These are phyloP conservation scores for Geosmithia flava DNA, from an alignment of 2,329 filamentous ascomycete species.

Conservation along the genomic window DNA sequence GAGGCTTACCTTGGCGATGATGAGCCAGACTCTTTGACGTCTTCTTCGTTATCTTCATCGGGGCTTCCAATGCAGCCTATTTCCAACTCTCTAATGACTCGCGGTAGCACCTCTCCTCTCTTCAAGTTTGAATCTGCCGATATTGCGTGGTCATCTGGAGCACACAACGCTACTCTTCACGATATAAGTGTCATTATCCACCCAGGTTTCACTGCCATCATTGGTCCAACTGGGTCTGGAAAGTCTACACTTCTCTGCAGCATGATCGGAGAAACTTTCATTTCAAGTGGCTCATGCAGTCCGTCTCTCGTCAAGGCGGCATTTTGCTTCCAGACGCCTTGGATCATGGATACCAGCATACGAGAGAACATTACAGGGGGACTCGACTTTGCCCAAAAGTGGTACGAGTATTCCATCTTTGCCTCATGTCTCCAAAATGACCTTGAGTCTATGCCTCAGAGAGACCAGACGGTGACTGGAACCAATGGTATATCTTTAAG, in stretches of 20 bases:
- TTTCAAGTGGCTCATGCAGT: constrained; percentile 11
- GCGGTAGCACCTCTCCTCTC: no score
- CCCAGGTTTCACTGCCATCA: constrained; percentile 15
- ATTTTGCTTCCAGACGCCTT: constrained; percentile 13
- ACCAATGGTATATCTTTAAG: constrained; percentile 22
- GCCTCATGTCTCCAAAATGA: constrained; percentile 11
- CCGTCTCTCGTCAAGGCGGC: constrained; percentile 7
- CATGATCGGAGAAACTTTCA: constrained; percentile 15
- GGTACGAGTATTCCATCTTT: constrained; percentile 15
- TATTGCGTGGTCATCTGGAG: no score
- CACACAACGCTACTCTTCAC: no score
- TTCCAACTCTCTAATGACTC: no score
- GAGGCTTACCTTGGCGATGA: no score
- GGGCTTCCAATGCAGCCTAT: no score
- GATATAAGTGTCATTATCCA: no score
- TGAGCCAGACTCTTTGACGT: no score
- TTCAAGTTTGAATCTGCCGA: no score
- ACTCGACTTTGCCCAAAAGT: constrained; percentile 9
- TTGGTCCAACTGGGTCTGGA: constrained; percentile 22
- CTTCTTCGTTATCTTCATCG: no score
- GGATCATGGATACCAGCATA: constrained; percentile 16
- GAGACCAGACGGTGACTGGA: constrained; percentile 20
- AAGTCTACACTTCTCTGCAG: constrained; percentile 20
- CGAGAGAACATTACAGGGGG: constrained; percentile 18
- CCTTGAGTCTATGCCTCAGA: constrained; percentile 12